These are phyloP conservation scores for Syzygium aqueum DNA, from an alignment of 345 rosid genomes.

Conservation along the genomic window DNA sequence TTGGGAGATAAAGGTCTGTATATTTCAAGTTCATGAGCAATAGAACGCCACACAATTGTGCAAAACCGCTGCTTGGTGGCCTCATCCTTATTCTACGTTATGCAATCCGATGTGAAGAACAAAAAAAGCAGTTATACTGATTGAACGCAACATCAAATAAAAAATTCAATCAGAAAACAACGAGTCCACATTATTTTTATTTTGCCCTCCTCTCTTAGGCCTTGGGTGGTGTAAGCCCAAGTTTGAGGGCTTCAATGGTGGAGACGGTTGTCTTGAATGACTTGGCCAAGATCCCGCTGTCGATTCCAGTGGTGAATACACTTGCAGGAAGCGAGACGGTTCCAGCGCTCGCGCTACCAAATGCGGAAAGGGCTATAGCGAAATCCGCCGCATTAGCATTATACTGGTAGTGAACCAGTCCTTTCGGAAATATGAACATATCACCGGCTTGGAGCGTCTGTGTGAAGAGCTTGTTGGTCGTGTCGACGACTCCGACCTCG, in stretches of 20 bases:
- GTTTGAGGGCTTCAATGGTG: not conserved
- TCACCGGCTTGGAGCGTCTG: conserved; percentile 8
- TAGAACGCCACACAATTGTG: too few species aligned
- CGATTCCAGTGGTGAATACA: conserved; percentile 5
- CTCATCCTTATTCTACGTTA: too few species aligned
- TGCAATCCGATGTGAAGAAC: too few species aligned
- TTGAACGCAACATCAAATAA: too few species aligned
- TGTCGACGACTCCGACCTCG: conserved; percentile 13
- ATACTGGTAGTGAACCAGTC: conserved; percentile 2
- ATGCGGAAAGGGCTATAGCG: not conserved
- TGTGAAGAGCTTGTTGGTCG: not conserved
- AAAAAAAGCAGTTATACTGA: too few species aligned
- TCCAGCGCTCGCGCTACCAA: conserved; percentile 7
- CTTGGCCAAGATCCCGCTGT: conserved; percentile 2
- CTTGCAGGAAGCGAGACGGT: not conserved
- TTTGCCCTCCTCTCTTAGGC: not conserved
- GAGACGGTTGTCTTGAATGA: conserved; percentile 1
- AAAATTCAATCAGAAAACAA: too few species aligned
- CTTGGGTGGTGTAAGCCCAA: not conserved
- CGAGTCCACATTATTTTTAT: too few species aligned
- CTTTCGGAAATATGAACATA: conserved; percentile 12
- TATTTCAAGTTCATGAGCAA: too few species aligned
- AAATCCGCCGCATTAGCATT: not conserved
- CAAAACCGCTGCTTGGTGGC: too few species aligned
- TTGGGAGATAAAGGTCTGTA: too few species aligned